A percentile compares a stretch with the other conserved stretches of the same genome.
Evolutionary conservation across 179 eudicot species (phyloP).

Genomic region (Silene vulgaris): DNA sequence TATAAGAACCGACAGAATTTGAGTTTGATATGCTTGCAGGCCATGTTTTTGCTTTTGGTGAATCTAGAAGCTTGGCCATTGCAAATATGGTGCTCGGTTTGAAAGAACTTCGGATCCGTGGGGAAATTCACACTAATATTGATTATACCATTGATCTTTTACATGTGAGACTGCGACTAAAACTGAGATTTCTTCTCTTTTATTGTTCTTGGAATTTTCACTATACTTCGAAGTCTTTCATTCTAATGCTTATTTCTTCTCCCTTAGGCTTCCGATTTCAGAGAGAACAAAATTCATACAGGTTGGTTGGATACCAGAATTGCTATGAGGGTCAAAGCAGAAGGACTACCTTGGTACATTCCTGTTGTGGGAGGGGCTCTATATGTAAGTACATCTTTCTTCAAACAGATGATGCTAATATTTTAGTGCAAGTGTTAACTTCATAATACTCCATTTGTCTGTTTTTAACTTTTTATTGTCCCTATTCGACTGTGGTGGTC

Average conservation of each 20-base stretch:
- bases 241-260: constrained; percentile 7
- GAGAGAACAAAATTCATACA: constrained; percentile 89
- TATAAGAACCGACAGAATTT: neutral
- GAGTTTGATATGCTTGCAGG: constrained; percentile 40
- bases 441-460: neutral
- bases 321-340: constrained; percentile 99
- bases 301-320: constrained; percentile 99
- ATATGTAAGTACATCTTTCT: constrained; percentile 56
- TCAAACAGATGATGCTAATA: neutral
- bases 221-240: neutral
- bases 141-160: constrained; percentile 92
- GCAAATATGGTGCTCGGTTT: constrained; percentile 99
- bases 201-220: neutral
- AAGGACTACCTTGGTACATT: constrained; percentile 98
- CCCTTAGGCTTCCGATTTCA: constrained; percentile 75
- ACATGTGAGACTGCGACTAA: constrained; percentile 52
- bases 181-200: neutral
- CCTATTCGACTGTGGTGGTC: neutral
- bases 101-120: constrained; percentile 95
- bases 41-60: constrained; percentile 99
- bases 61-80: constrained; percentile 89
- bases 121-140: constrained; percentile 97
- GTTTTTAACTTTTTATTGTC: neutral
- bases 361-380: constrained; percentile 99
- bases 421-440: neutral